A percentile compares a stretch with the other conserved stretches of the same genome.
Conservation (phyloP, 2,329 filamentous ascomycete genomes). For the Colletotrichum ledebouriae region DNA sequence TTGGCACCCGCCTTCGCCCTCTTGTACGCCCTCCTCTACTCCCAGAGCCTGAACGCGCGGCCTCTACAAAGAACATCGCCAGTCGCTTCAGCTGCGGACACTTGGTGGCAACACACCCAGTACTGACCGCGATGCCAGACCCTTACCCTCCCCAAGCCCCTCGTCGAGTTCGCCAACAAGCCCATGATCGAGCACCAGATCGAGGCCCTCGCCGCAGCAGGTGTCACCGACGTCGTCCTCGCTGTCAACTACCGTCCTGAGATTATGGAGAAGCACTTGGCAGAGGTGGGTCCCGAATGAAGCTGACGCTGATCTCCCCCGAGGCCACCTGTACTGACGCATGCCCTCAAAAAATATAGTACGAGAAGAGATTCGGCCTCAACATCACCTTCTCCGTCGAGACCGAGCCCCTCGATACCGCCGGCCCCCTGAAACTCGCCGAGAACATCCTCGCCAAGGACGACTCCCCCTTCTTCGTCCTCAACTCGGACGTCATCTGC, state of each 20-base stretch:
- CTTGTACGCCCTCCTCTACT: slow-evolving; percentile 72
- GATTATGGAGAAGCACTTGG: slow-evolving; percentile 94
- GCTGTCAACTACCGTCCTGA: slow-evolving; percentile 99
- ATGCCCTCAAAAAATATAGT: slow-evolving; percentile 62
- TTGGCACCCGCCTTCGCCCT: slow-evolving; percentile 96
- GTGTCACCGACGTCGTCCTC: slow-evolving; percentile 96
- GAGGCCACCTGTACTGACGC: slow-evolving; percentile 30
- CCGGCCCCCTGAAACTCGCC: slow-evolving; percentile 94
- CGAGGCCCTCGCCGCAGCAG: slow-evolving; percentile 90
- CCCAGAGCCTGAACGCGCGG: slow-evolving; percentile 10
- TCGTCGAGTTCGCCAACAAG: slow-evolving; percentile 98
- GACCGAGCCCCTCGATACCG: slow-evolving; percentile 93
- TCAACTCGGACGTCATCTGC: slow-evolving; percentile 99
- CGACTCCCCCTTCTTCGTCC: slow-evolving; percentile 94
- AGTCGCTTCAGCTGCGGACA: slow-evolving; percentile 14
- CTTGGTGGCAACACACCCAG: slow-evolving; percentile 23
- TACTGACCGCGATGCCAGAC: slow-evolving; percentile 68
- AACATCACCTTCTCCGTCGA: slow-evolving; percentile 98
- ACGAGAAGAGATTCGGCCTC: slow-evolving; percentile 92
- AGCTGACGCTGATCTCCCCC: not conserved
- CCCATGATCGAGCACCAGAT: slow-evolving; percentile 99
- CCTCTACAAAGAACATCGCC: not conserved
- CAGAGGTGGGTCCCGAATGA: slow-evolving; percentile 74
- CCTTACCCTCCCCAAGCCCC: slow-evolving; percentile 94
- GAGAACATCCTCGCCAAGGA: slow-evolving; percentile 94